Conservation (phyloP, 2,329 filamentous ascomycete species). For the Penicillium sp. region DNA sequence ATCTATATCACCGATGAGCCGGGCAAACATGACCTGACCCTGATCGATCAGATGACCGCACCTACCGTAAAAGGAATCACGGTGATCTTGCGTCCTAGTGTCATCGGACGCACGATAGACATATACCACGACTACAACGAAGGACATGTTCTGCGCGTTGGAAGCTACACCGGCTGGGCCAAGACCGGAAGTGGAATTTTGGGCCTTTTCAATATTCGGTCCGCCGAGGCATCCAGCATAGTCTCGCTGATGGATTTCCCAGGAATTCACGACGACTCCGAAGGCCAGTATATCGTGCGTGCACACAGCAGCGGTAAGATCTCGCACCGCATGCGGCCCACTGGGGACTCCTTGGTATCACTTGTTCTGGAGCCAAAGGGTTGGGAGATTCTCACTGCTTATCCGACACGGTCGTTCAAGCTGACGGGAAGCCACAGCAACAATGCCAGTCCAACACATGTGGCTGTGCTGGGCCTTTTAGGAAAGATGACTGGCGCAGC, state of each 20-base stretch:
- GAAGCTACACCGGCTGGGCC: constrained; percentile 70
- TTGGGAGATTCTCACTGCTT: constrained; percentile 80
- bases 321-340: constrained; percentile 41
- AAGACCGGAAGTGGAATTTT: constrained; percentile 73
- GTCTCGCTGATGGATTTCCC: constrained; percentile 71
- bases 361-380: constrained; percentile 64
- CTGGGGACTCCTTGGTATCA: constrained; percentile 53
- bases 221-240: constrained; percentile 63
- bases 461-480: constrained; percentile 74
- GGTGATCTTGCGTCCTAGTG: constrained; percentile 76
- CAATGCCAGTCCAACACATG: constrained; percentile 35
- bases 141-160: constrained; percentile 70
- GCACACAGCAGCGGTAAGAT: constrained; percentile 68
- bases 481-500: constrained; percentile 89
- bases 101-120: constrained; percentile 69
- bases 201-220: constrained; percentile 79
- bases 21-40: constrained; percentile 70
- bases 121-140: constrained; percentile 77
- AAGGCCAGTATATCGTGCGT: constrained; percentile 67
- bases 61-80: constrained; percentile 69
- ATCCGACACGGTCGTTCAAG: constrained; percentile 61
- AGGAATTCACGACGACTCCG: constrained; percentile 56
- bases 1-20: constrained; percentile 93
- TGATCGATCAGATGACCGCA: constrained; percentile 81
- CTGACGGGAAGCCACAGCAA: constrained; percentile 32